Percentiles rank a stretch among this genome's conserved stretches.
Conservation (phyloP, 108 stramenopile species). For the Cyclotella cryptica region DNA sequence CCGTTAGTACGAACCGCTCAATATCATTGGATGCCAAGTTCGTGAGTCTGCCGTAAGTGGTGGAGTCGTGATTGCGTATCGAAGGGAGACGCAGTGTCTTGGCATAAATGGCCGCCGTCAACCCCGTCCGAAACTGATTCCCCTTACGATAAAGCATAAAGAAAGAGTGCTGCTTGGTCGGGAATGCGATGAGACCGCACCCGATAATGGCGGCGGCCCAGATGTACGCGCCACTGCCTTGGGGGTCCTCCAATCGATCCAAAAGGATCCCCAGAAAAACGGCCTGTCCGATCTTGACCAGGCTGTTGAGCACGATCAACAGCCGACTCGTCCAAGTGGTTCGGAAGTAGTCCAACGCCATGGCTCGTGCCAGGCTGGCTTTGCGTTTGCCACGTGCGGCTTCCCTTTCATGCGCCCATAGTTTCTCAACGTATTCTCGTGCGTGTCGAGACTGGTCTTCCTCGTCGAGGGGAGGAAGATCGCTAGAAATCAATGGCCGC, state of each 20-base stretch:
- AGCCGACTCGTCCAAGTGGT: slow-evolving; percentile 19
- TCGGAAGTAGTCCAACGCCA: slow-evolving; percentile 17
- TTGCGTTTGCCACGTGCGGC: slow-evolving; percentile 2
- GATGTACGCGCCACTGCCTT: slow-evolving; percentile 5
- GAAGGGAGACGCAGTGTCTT: slow-evolving; percentile 63
- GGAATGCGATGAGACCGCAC: slow-evolving; percentile 23
- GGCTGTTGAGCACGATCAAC: not conserved
- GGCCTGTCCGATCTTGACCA: slow-evolving; percentile 20
- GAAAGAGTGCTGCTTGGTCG: slow-evolving; percentile 35
- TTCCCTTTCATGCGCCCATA: slow-evolving; percentile 56
- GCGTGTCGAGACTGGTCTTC: slow-evolving; percentile 40
- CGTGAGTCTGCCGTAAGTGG: slow-evolving; percentile 73
- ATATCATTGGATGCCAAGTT: slow-evolving; percentile 94
- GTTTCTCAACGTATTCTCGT: slow-evolving; percentile 35
- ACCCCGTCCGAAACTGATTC: slow-evolving; percentile 72
- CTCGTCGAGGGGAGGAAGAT: slow-evolving; percentile 55
- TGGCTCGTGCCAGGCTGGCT: slow-evolving; percentile 16
- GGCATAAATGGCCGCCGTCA: slow-evolving; percentile 73
- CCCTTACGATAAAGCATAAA: slow-evolving; percentile 39
- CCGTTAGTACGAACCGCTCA: slow-evolving; percentile 79
- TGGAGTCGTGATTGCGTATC: slow-evolving; percentile 16
- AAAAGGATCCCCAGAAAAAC: slow-evolving; percentile 18
- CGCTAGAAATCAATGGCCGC: slow-evolving; percentile 54
- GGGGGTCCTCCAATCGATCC: slow-evolving; percentile 18
- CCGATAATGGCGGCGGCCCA: slow-evolving; percentile 9